phyloP scores from a whole-genome alignment of 768 basidiomycete species.

The Pholiota molesta region DNA sequence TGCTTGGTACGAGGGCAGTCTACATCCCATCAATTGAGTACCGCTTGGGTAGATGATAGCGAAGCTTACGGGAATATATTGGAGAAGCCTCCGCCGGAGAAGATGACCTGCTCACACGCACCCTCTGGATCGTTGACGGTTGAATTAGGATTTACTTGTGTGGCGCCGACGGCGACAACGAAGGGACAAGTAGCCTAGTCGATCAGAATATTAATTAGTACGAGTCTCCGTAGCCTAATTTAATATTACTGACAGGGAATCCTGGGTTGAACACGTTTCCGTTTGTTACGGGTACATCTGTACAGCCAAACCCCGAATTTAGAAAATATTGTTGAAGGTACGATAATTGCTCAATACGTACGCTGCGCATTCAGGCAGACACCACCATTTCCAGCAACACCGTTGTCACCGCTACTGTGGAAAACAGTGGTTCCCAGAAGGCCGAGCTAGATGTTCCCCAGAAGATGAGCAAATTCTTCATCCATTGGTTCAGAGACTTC shows the following conservation, averaged over 20 bases:
- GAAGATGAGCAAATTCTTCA: constrained; percentile 9
- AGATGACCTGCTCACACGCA: constrained; percentile 49
- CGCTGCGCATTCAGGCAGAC: constrained; percentile 48
- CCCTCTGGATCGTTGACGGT: constrained; percentile 45
- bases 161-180: constrained; percentile 54
- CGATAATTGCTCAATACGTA: background rate
- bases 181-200: constrained; percentile 47
- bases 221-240: background rate
- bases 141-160: constrained; percentile 46
- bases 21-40: constrained; percentile 14
- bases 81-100: constrained; percentile 56
- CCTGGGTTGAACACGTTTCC: constrained; percentile 28
- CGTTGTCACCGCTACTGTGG: constrained; percentile 39
- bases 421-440: constrained; percentile 39
- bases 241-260: constrained; percentile 23
- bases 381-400: constrained; percentile 36
- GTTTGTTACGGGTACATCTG: constrained; percentile 23
- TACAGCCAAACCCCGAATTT: background rate
- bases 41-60: background rate
- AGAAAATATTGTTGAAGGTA: background rate
- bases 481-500: too few relatives aligned
- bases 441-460: constrained; percentile 31
- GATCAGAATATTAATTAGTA: background rate
- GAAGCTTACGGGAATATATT: constrained; percentile 39
- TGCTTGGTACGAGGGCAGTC: constrained; percentile 49